A percentile compares a stretch with the other conserved stretches of the same genome.
Evolutionary conservation across 768 basidiomycete genomes (phyloP).

Genomic region (Termitomyces sp.): DNA sequence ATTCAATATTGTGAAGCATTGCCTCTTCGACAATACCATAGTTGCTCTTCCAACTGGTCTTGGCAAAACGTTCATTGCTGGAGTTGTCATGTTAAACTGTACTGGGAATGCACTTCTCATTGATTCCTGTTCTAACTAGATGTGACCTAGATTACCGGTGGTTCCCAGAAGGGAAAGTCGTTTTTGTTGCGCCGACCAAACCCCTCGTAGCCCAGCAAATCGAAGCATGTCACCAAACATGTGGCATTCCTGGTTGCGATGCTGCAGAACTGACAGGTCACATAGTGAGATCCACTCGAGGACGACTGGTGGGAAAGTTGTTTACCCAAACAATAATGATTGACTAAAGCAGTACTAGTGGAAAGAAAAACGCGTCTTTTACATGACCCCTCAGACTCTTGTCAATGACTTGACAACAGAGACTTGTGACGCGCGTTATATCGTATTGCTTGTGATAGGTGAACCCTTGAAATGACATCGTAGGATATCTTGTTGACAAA

Average conservation of each 20-base stretch:
- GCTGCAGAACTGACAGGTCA: slow-evolving; percentile 86
- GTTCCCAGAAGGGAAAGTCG: slow-evolving; percentile 88
- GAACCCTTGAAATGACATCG: slow-evolving; percentile 10
- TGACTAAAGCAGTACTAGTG: slow-evolving; percentile 40
- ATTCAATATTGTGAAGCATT: slow-evolving; percentile 82
- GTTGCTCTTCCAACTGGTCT: slow-evolving; percentile 94
- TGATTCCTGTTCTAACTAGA: slow-evolving; percentile 1
- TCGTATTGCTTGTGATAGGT: slow-evolving; percentile 89
- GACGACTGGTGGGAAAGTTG: slow-evolving; percentile 45
- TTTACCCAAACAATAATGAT: not conserved
- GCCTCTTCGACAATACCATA: slow-evolving; percentile 88
- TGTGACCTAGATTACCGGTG: slow-evolving; percentile 68
- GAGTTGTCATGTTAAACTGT: slow-evolving; percentile 96
- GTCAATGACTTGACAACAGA: slow-evolving; percentile 76
- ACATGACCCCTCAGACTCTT: slow-evolving; percentile 95
- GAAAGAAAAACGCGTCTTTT: slow-evolving; percentile 81
- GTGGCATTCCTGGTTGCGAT: slow-evolving; percentile 86
- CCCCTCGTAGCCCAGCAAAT: slow-evolving; percentile 96
- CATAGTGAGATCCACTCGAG: slow-evolving; percentile 45
- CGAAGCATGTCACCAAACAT: slow-evolving; percentile 85
- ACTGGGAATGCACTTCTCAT: not conserved
- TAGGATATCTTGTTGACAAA: not conserved
- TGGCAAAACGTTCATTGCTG: slow-evolving; percentile 97
- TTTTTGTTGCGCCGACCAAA: slow-evolving; percentile 95
- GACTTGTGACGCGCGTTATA: slow-evolving; percentile 70